Conservation (phyloP, 2,329 filamentous ascomycete species). For the Gremmenia infestans region DNA sequence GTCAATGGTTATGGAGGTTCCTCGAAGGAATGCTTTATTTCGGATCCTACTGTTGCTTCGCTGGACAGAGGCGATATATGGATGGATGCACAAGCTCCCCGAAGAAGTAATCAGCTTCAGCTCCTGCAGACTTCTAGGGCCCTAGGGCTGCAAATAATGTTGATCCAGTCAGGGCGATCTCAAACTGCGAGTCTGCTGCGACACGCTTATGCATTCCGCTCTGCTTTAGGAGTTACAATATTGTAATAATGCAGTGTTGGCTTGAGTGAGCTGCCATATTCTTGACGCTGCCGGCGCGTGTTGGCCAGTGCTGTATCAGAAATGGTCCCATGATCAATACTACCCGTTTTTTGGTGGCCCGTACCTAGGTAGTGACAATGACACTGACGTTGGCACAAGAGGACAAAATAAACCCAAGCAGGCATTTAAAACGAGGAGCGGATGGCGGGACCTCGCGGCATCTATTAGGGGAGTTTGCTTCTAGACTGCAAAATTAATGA, state of each 20-base stretch:
- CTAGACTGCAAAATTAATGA: neutral
- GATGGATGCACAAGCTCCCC: slow-evolving; percentile 4
- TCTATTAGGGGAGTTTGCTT: neutral
- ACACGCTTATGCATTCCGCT: slow-evolving; percentile 22
- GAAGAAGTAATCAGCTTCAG: slow-evolving; percentile 11
- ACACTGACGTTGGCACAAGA: neutral
- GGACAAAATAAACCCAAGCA: neutral
- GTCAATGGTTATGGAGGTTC: neutral
- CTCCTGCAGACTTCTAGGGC: slow-evolving; percentile 5
- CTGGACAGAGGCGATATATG: neutral
- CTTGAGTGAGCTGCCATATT: slow-evolving; percentile 8
- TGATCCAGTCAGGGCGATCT: slow-evolving; percentile 7
- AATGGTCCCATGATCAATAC: slow-evolving; percentile 20
- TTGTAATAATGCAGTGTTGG: slow-evolving; percentile 15
- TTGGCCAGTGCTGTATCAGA: slow-evolving; percentile 10
- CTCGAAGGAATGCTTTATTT: neutral
- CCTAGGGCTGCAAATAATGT: slow-evolving; percentile 4
- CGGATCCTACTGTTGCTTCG: too few species aligned
- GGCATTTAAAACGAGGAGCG: too few species aligned
- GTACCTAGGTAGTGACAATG: neutral
- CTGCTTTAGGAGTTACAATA: slow-evolving; percentile 12
- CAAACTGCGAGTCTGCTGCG: slow-evolving; percentile 9
- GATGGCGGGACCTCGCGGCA: too few species aligned
- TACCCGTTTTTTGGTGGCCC: neutral
- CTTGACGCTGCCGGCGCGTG: slow-evolving; percentile 7